A percentile compares a stretch with the other conserved stretches of the same genome.
Evolutionary conservation across 352 stramenopile genomes (phyloP).

Genomic region (Phytophthora pisi): DNA sequence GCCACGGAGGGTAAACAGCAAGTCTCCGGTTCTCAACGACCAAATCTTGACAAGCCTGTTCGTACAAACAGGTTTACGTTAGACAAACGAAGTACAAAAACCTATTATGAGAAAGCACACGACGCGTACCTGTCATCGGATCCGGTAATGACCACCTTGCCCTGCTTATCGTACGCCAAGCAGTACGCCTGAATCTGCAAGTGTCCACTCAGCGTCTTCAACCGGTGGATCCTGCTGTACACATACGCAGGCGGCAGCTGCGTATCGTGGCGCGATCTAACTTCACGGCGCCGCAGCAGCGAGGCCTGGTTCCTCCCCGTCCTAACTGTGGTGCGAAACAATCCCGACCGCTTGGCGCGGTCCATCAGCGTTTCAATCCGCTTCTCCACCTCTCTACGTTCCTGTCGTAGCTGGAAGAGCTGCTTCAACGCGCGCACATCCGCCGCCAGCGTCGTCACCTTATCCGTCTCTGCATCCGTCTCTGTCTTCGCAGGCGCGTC

Average conservation of each 20-base stretch:
- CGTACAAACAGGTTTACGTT: slow-evolving; percentile 6
- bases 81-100: neutral
- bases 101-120: neutral
- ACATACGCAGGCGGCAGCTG: slow-evolving; percentile 61
- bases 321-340: slow-evolving; percentile 55
- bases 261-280: slow-evolving; percentile 36
- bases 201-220: slow-evolving; percentile 93
- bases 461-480: slow-evolving; percentile 30
- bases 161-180: slow-evolving; percentile 95
- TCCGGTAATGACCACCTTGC: slow-evolving; percentile 96
- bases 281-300: slow-evolving; percentile 56
- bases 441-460: slow-evolving; percentile 59
- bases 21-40: slow-evolving; percentile 86
- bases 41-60: slow-evolving; percentile 96
- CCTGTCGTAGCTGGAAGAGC: slow-evolving; percentile 67
- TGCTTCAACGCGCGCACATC: slow-evolving; percentile 80
- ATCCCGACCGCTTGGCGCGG: slow-evolving; percentile 39
- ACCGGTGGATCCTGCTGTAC: slow-evolving; percentile 76
- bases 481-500: slow-evolving; percentile 2
- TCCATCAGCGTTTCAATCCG: slow-evolving; percentile 45
- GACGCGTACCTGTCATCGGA: slow-evolving; percentile 92
- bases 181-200: slow-evolving; percentile 95
- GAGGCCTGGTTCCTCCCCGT: slow-evolving; percentile 69
- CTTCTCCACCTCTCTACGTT: slow-evolving; percentile 40
- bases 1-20: slow-evolving; percentile 82